phyloP scores from a whole-genome alignment of 257 asterid genomes.

The Przewalskia tangutica region DNA sequence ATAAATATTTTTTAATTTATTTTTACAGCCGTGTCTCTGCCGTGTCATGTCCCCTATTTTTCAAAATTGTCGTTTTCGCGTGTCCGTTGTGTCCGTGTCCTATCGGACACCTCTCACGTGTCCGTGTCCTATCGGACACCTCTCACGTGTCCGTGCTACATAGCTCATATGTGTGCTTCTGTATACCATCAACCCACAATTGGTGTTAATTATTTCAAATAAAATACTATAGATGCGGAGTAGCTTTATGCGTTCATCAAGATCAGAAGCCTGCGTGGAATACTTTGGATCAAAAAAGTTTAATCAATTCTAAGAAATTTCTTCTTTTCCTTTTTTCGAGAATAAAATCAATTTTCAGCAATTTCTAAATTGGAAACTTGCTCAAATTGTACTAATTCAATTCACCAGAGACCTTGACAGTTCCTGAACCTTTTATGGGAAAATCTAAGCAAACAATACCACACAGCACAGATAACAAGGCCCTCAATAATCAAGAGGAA shows the following conservation, averaged over 20 bases:
- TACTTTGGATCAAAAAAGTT: neutral
- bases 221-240: neutral
- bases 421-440: neutral
- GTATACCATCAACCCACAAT: neutral
- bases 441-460: neutral
- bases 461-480: neutral
- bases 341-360: neutral
- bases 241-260: neutral
- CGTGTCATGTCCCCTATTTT: too few relatives aligned
- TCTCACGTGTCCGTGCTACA: too few relatives aligned
- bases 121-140: too few relatives aligned
- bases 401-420: neutral
- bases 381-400: neutral
- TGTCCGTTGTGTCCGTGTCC: too few relatives aligned
- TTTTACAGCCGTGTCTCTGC: too few relatives aligned
- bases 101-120: too few relatives aligned
- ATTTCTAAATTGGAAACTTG: neutral
- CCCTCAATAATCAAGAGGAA: neutral
- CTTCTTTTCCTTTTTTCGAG: neutral
- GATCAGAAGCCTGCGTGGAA: neutral
- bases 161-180: neutral
- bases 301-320: neutral
- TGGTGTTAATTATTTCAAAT: neutral
- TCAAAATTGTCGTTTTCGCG: too few relatives aligned
- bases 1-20: too few relatives aligned